Percentiles rank a stretch among this genome's conserved stretches.
Evolutionary conservation across 352 stramenopile genomes (phyloP).

Genomic region (Pythium aquatile): DNA sequence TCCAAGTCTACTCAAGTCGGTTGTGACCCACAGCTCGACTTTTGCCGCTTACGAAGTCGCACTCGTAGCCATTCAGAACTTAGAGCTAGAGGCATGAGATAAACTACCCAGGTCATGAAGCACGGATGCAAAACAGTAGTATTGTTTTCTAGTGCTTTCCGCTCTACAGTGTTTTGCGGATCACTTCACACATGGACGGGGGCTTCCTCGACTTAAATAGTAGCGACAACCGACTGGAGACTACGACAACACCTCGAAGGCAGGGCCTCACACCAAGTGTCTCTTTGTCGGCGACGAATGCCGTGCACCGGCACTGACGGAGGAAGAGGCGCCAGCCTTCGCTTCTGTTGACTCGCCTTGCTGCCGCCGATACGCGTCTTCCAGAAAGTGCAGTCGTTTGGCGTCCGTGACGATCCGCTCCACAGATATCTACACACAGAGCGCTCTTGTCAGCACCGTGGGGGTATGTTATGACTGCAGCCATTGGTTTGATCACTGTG

Average conservation of each 20-base stretch:
- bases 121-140: background rate
- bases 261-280: slow-evolving; percentile 4
- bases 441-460: background rate
- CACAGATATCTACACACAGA: slow-evolving; percentile 61
- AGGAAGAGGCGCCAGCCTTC: slow-evolving; percentile 10
- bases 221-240: slow-evolving; percentile 11
- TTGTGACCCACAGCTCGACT: slow-evolving; percentile 71
- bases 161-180: background rate
- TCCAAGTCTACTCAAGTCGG: slow-evolving; percentile 78
- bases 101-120: background rate
- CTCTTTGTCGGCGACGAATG: slow-evolving; percentile 10
- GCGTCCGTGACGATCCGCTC: slow-evolving; percentile 74
- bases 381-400: slow-evolving; percentile 71
- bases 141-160: background rate
- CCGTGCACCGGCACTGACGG: background rate
- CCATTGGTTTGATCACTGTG: background rate
- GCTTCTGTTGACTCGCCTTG: slow-evolving; percentile 26
- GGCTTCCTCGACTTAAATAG: slow-evolving; percentile 20
- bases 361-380: slow-evolving; percentile 51
- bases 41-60: slow-evolving; percentile 78
- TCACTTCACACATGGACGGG: background rate
- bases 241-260: background rate
- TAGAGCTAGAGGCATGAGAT: background rate
- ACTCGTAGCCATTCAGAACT: slow-evolving; percentile 33
- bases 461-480: background rate